Base-by-base conservation (phyloP, 2,329 filamentous ascomycete species). In the Periglandula ipomoeae region DNA sequence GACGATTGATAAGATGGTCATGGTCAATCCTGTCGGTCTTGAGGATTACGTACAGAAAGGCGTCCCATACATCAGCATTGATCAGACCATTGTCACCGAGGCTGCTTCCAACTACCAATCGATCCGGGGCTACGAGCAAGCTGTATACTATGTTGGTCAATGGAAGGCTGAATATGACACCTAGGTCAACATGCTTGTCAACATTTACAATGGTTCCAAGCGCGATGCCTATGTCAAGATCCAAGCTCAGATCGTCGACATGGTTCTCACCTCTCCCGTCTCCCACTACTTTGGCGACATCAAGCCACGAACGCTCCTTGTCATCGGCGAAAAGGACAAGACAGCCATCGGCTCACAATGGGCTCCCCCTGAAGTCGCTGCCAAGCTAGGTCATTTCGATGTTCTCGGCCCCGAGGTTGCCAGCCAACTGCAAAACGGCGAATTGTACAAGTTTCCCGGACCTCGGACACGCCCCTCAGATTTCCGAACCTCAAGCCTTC, bases 301-400 rank as follows among this genome's bases (percentile, higher is more conserved):
- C 11, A 66, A 66, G 54, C 59, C 69, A 10, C 66, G 63, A 42
- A 76, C 74, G 2, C 60, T 78, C 20, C 58, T 80, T 47, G 58
- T 79, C 44, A 66, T 77, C 44, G 75, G 75, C 1, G 69, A 70
- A 27, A 70, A 71, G 57, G 76, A 79, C 51, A 74, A 65, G 34
- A 79, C 76, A 3, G 76, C 75, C 15, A 74, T 79, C 44, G 76
- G 76, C 0, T 74, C 74, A 56, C 66, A 69, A 45, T 79, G 75
- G 74, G 65, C 70, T 10, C 64, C 70, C 0, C 63, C 66, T 0
- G 66, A 66, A 2, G 68, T 76, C 13, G 66, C 70, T 39, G 65
- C 61, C 5, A 62, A 60, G 53, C 55, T 79, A 13, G 76, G 75
- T 0, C 68, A 72, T 53, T 79, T 76, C 51, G 63, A 71, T 44